A percentile compares a stretch with the other conserved stretches of the same genome.
phyloP scores from a whole-genome alignment of 164 flowering plant genomes.

The Magnolia changhungtana region DNA sequence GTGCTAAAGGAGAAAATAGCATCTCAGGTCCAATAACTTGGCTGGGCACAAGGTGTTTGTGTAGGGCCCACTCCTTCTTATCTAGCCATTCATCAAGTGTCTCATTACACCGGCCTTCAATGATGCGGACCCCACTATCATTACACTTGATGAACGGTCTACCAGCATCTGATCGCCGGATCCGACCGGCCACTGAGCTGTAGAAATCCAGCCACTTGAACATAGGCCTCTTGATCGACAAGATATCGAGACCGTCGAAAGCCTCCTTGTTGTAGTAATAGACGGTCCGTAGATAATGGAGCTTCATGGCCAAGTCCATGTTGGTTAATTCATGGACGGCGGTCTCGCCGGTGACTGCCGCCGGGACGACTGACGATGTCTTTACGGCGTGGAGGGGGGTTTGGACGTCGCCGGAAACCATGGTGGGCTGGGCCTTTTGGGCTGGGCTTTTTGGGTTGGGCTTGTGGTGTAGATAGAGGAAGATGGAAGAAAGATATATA shows the following conservation, averaged over 20 bases:
- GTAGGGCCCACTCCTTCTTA: constrained; percentile 13
- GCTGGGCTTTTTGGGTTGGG: neutral
- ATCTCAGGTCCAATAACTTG: constrained; percentile 57
- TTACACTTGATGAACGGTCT: constrained; percentile 65
- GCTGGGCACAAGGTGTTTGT: constrained; percentile 26
- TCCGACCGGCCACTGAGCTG: constrained; percentile 40
- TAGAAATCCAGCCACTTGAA: constrained; percentile 41
- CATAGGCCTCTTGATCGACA: constrained; percentile 49
- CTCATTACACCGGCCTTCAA: constrained; percentile 41
- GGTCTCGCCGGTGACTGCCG: constrained; percentile 37
- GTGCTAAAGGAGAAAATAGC: constrained; percentile 56
- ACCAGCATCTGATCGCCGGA: constrained; percentile 48
- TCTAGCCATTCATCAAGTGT: constrained; percentile 47
- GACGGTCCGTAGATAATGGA: constrained; percentile 57
- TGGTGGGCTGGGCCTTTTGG: neutral
- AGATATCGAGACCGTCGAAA: constrained; percentile 26
- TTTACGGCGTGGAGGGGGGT: constrained; percentile 25
- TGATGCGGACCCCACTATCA: constrained; percentile 65
- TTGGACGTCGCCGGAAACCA: constrained; percentile 12
- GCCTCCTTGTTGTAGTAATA: constrained; percentile 48
- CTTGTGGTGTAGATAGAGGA: neutral
- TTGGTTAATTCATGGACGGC: constrained; percentile 27
- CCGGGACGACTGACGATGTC: constrained; percentile 71
- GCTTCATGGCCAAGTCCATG: constrained; percentile 71
- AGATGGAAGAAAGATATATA: neutral